These are phyloP conservation scores for Pleurotus sapidus DNA, from an alignment of 768 basidiomycete genomes.

Conservation along the genomic window DNA sequence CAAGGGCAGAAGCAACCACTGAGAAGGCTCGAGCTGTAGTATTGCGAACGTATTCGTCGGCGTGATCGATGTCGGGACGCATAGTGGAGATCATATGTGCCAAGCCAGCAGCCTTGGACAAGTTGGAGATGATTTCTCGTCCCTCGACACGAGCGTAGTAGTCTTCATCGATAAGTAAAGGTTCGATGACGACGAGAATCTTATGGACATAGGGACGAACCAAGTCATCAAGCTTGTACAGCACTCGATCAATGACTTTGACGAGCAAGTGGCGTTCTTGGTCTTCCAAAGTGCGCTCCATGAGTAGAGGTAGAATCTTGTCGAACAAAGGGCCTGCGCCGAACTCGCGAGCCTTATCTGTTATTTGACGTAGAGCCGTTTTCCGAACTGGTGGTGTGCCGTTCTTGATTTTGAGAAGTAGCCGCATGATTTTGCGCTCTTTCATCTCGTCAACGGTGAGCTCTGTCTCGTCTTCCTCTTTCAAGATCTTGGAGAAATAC, in stretches of 20 bases:
- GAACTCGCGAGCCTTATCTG: constrained; percentile 98
- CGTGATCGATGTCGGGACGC: constrained; percentile 99
- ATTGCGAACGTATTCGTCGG: constrained; percentile 98
- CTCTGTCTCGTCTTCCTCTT: constrained; percentile 93
- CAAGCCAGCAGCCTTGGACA: constrained; percentile 97
- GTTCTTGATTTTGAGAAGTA: constrained; percentile 98
- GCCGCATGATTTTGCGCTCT: constrained; percentile 98
- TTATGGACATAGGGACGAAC: constrained; percentile 99
- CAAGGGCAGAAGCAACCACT: constrained; percentile 97
- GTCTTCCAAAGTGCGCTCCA: constrained; percentile 97
- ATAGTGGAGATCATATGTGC: constrained; percentile 99
- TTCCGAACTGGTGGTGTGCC: constrained; percentile 98
- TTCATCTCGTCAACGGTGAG: constrained; percentile 97
- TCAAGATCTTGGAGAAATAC: constrained; percentile 95
- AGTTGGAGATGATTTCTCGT: constrained; percentile 97
- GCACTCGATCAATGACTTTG: constrained; percentile 97
- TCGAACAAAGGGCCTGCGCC: constrained; percentile 98
- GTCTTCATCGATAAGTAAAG: constrained; percentile 97
- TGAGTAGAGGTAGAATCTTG: constrained; percentile 96
- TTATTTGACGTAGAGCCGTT: constrained; percentile 95
- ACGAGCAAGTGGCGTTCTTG: constrained; percentile 97
- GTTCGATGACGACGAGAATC: constrained; percentile 99
- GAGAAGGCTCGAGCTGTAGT: constrained; percentile 99
- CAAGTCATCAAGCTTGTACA: constrained; percentile 98
- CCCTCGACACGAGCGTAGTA: constrained; percentile 97